Percentiles rank a stretch among this genome's conserved stretches.
These are phyloP conservation scores for Kuraishia ogatae DNA, from an alignment of 805 yeast species.

Conservation along the genomic window DNA sequence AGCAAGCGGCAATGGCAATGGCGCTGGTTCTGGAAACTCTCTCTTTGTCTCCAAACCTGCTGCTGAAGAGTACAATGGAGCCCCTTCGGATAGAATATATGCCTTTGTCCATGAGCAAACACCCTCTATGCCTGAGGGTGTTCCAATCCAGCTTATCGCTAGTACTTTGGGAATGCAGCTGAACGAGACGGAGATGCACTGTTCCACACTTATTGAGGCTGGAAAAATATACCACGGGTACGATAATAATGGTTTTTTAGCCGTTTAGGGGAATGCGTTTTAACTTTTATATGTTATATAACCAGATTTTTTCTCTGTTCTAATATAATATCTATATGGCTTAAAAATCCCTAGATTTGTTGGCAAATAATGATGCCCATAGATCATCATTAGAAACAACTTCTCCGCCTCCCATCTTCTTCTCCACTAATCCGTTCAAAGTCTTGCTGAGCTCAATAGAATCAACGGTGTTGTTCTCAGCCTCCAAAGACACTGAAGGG, in stretches of 20 bases:
- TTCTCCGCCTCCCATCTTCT: slow-evolving; percentile 44
- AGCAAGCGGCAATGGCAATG: slow-evolving; percentile 14
- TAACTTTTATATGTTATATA: slow-evolving; percentile 17
- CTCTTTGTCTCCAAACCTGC: slow-evolving; percentile 37
- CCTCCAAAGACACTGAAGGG: slow-evolving; percentile 7
- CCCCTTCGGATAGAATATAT: slow-evolving; percentile 33
- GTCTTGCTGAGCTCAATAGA: slow-evolving; percentile 47
- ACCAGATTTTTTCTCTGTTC: slow-evolving; percentile 24
- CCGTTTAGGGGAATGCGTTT: slow-evolving; percentile 31
- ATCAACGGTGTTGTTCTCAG: slow-evolving; percentile 36
- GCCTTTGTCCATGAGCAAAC: slow-evolving; percentile 41
- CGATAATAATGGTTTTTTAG: slow-evolving; percentile 55
- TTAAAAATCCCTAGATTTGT: slow-evolving; percentile 7
- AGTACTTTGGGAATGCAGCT: slow-evolving; percentile 44
- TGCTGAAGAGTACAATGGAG: slow-evolving; percentile 17
- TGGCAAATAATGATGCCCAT: slow-evolving; percentile 52
- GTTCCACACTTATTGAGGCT: slow-evolving; percentile 50
- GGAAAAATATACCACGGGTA: slow-evolving; percentile 65
- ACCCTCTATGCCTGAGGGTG: slow-evolving; percentile 63
- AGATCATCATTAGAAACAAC: slow-evolving; percentile 47
- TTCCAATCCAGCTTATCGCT: slow-evolving; percentile 55
- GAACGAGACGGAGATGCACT: slow-evolving; percentile 38
- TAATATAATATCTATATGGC: slow-evolving; percentile 9
- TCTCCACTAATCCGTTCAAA: slow-evolving; percentile 38
- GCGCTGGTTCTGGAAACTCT: slow-evolving; percentile 13